Evolutionary conservation across 805 yeast genomes (phyloP), one percentile per base, ranked within the genome.

Genomic region (Candida hungchunana): DNA sequence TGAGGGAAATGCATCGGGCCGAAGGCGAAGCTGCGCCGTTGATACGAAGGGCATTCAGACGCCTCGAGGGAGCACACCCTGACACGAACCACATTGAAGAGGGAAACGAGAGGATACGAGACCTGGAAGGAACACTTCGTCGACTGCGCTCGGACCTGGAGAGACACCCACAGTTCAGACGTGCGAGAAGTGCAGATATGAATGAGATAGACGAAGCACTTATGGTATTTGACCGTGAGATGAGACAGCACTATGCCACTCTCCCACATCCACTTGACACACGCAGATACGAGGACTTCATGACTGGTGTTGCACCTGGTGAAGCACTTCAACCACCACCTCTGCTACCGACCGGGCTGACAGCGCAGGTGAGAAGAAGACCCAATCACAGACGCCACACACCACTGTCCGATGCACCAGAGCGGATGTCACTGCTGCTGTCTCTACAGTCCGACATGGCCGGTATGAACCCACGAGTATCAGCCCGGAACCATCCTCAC

Each of bases 1-100:
- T 39, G 31, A 28, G 42, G 16, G 35, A 33, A n/a, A 34, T 38
- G 2, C 34, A 26, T 10, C 34, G 23, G 26, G 16, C 29, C 8
- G 29, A 26, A 7, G 34, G 33, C 6, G 33, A 30, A 17, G 33
- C 33, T 4, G 5, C 13, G n/a, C 33, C 33, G 7, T 16, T 30
- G 14, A n/a, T n/a, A n/a, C n/a, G n/a, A n/a, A n/a, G n/a, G n/a
- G n/a, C n/a, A n/a, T 12, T 30, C 10, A 13, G 13, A 5, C 26
- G 26, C 18, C 19, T 13, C 24, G 20, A 18, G 27, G 7, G 27
- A n/a, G 27, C 10, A 25, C 10, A 24, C 34, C 16, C 26, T 21
- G 24, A 21, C 26, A 30, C 14, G 16, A 8, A 5, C 31, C 22
- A 13, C 23, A 16, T 33, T 9, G 16, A 17, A 7, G 24, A 19